Evolutionary conservation across 257 asterid genomes (phyloP).

Genomic region (Salvia hispanica): DNA sequence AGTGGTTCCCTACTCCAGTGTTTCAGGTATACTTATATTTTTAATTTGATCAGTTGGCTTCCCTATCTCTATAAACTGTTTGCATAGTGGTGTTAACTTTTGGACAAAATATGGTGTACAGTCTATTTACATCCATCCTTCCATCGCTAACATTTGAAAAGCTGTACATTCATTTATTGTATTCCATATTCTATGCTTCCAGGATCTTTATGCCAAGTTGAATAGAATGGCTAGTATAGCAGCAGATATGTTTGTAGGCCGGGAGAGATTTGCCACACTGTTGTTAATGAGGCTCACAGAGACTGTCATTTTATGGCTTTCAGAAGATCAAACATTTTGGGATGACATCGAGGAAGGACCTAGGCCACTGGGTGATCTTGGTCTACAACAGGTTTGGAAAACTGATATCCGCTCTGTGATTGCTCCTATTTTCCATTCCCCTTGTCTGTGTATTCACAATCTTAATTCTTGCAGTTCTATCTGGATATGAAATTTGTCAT

Average conservation of each 20-base stretch:
- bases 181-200: constrained; percentile 33
- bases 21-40: constrained; percentile 70
- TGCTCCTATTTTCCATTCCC: constrained; percentile 17
- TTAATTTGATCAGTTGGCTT: constrained; percentile 26
- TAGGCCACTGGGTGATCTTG: constrained; percentile 77
- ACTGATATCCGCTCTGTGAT: constrained; percentile 19
- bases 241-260: constrained; percentile 94
- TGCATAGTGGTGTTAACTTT: neutral
- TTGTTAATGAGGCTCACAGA: constrained; percentile 96
- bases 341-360: constrained; percentile 96
- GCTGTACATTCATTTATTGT: constrained; percentile 6
- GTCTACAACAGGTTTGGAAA: constrained; percentile 86
- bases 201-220: constrained; percentile 90
- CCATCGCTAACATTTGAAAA: constrained; percentile 1
- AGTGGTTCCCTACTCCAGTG: constrained; percentile 91
- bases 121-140: neutral
- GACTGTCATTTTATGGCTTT: constrained; percentile 93
- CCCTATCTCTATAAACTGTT: neutral
- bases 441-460: constrained; percentile 26
- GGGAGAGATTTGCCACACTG: constrained; percentile 92
- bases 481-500: constrained; percentile 96
- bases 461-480: constrained; percentile 72
- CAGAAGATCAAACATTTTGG: constrained; percentile 96
- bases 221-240: constrained; percentile 85
- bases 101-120: neutral